Evolutionary conservation across 2,329 filamentous ascomycete species (phyloP).

Genomic region (Diaporthe velutina): DNA sequence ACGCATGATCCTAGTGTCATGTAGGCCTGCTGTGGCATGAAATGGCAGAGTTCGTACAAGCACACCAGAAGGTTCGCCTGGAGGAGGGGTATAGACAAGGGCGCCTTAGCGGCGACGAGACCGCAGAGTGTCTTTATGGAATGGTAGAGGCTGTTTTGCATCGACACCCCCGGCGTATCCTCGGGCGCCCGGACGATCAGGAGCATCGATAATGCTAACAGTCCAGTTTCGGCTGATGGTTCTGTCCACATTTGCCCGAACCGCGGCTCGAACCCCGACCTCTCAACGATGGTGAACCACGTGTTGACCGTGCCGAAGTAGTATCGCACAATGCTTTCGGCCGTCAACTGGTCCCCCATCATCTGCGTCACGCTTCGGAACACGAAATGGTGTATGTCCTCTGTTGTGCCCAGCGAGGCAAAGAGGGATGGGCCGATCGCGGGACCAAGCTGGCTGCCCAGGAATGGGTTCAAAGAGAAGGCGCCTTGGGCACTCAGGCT

Average conservation of each 20-base stretch:
- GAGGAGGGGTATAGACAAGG: constrained; percentile 44
- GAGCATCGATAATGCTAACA: constrained; percentile 47
- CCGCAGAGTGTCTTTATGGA: constrained; percentile 45
- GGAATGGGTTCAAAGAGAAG: constrained; percentile 40
- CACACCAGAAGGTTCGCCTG: constrained; percentile 47
- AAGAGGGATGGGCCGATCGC: constrained; percentile 44
- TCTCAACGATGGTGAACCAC: constrained; percentile 48
- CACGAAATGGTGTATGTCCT: constrained; percentile 45
- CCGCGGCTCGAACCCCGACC: constrained; percentile 42
- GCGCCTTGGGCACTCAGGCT: constrained; percentile 25
- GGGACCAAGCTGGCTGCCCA: constrained; percentile 40
- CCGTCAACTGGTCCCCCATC: constrained; percentile 41
- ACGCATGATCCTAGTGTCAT: constrained; percentile 46
- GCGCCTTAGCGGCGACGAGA: constrained; percentile 44
- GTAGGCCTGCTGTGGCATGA: constrained; percentile 48
- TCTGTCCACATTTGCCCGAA: constrained; percentile 45
- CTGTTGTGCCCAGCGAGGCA: constrained; percentile 44
- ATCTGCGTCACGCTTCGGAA: constrained; percentile 45
- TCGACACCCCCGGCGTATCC: constrained; percentile 40
- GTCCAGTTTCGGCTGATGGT: constrained; percentile 46
- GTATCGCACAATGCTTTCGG: constrained; percentile 43
- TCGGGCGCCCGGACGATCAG: constrained; percentile 44
- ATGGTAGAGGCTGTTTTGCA: constrained; percentile 45
- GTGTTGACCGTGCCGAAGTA: constrained; percentile 47
- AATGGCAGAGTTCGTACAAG: constrained; percentile 47